Percentiles rank a stretch among this genome's conserved stretches.
Conservation (phyloP, 352 stramenopile species). For the Elongisporangium senticosum region DNA sequence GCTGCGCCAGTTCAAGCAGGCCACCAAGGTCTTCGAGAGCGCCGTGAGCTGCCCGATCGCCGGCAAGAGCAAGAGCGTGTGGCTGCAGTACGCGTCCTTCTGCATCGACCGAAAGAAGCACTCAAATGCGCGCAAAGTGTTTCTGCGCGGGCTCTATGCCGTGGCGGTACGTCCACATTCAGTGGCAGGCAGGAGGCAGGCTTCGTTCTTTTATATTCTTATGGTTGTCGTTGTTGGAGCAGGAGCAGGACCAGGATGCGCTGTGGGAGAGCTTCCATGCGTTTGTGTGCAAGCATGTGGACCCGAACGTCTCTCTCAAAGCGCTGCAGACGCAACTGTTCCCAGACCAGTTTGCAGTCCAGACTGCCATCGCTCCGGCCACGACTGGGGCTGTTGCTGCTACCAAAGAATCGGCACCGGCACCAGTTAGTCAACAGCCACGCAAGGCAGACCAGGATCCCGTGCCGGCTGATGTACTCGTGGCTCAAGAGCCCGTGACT, state of each 20-base stretch:
- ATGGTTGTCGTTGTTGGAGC: too few relatives aligned
- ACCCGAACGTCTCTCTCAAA: conserved; percentile 41
- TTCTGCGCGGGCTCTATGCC: conserved; percentile 45
- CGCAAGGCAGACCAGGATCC: conserved; percentile 14
- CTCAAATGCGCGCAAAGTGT: conserved; percentile 72
- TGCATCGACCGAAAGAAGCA: conserved; percentile 71
- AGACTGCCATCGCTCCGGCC: not conserved
- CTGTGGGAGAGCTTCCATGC: conserved; percentile 57
- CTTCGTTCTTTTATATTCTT: too few relatives aligned
- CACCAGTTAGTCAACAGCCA: conserved; percentile 11
- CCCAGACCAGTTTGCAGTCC: conserved; percentile 21
- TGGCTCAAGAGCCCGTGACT: not conserved
- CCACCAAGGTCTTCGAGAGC: conserved; percentile 72
- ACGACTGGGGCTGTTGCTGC: not conserved
- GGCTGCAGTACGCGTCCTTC: conserved; percentile 68
- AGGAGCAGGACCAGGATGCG: conserved; percentile 23
- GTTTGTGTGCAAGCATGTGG: conserved; percentile 58
- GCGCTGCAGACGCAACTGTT: conserved; percentile 58
- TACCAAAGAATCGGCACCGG: too few relatives aligned
- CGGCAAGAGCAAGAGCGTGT: conserved; percentile 25
- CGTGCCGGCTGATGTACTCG: not conserved
- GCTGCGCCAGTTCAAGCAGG: conserved; percentile 79
- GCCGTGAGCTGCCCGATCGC: conserved; percentile 49
- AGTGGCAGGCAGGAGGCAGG: too few relatives aligned
- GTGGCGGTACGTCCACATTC: conserved; percentile 22